Percentiles rank a stretch among this genome's conserved stretches.
These are phyloP conservation scores for Melaleuca alternifolia DNA, from an alignment of 345 rosid genomes.

Conservation along the genomic window DNA sequence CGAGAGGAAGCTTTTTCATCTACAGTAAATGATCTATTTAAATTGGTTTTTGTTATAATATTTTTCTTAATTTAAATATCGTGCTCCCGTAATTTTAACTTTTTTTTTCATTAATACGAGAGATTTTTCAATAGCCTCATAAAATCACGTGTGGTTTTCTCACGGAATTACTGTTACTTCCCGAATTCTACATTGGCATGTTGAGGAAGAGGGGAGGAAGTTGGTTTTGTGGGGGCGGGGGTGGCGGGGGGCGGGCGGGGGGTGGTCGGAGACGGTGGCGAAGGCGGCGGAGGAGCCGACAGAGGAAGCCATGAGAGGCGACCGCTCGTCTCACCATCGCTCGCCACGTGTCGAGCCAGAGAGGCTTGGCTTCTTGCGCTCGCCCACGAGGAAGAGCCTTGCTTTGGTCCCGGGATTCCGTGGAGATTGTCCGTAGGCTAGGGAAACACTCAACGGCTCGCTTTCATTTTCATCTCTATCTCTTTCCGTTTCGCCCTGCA, in stretches of 20 bases:
- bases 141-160: background rate
- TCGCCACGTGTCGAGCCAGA: background rate
- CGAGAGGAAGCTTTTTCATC: background rate
- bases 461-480: background rate
- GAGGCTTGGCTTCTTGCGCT: background rate
- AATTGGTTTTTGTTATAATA: background rate
- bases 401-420: background rate
- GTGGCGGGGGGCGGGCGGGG: background rate
- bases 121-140: background rate
- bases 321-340: background rate
- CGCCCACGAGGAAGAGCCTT: background rate
- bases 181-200: background rate
- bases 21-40: background rate
- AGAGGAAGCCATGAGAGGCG: background rate
- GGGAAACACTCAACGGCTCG: background rate
- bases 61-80: background rate
- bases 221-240: too few relatives aligned
- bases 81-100: background rate
- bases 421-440: background rate
- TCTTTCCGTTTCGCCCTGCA: background rate
- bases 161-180: background rate
- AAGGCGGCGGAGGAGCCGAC: conserved; percentile 29
- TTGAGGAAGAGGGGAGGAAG: too few relatives aligned
- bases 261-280: conserved; percentile 4
- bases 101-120: background rate